A percentile compares a stretch with the other conserved stretches of the same genome.
phyloP scores from a whole-genome alignment of 2,329 filamentous ascomycete species.

The Talaromyces pinophilus region DNA sequence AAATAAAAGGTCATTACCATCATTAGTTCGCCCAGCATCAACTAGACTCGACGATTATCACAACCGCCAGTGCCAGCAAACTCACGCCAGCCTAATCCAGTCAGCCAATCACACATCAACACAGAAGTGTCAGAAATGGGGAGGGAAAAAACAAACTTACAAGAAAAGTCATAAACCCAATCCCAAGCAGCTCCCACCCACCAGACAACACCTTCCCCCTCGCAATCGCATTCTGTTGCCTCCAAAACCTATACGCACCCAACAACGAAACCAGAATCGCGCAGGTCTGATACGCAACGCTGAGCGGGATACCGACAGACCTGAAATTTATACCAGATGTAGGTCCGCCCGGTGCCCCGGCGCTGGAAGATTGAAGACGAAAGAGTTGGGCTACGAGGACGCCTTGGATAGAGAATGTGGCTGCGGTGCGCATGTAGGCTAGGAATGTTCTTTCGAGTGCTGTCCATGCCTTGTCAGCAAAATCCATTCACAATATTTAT shows the following conservation, averaged over 20 bases:
- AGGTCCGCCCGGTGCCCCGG: slow-evolving; percentile 30
- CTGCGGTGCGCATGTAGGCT: slow-evolving; percentile 69
- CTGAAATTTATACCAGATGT: slow-evolving; percentile 57
- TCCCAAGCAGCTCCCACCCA: slow-evolving; percentile 59
- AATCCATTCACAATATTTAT: neutral
- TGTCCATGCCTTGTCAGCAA: slow-evolving; percentile 36
- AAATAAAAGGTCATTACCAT: neutral
- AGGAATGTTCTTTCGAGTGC: slow-evolving; percentile 75
- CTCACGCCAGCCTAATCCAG: slow-evolving; percentile 13
- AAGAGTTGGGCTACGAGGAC: slow-evolving; percentile 69
- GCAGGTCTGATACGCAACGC: slow-evolving; percentile 50
- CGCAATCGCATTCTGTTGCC: slow-evolving; percentile 61
- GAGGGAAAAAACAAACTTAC: too few species aligned
- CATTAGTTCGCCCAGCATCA: neutral
- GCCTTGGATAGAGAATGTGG: slow-evolving; percentile 67
- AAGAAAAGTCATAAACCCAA: slow-evolving; percentile 50
- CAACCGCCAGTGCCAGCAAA: slow-evolving; percentile 18
- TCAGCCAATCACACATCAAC: neutral
- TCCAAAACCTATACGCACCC: slow-evolving; percentile 62
- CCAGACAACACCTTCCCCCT: slow-evolving; percentile 59
- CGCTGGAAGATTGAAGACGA: slow-evolving; percentile 44
- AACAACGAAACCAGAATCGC: slow-evolving; percentile 54
- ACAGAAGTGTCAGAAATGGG: neutral
- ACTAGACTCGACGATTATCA: slow-evolving; percentile 13
- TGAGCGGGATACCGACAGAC: slow-evolving; percentile 62